These are phyloP conservation scores for Scutellaria barbata DNA, from an alignment of 257 asterid genomes.

Conservation along the genomic window DNA sequence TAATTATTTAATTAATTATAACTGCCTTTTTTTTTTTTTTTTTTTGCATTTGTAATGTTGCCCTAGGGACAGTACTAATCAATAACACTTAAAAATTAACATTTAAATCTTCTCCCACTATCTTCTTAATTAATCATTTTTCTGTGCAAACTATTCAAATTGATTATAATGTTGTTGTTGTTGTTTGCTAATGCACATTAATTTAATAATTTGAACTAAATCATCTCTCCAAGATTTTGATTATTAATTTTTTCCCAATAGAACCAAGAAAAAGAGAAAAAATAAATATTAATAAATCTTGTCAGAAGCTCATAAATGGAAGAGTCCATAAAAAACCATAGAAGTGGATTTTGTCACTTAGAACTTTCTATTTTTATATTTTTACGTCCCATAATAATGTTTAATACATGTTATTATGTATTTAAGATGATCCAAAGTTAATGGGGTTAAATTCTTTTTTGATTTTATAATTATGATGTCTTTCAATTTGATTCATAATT, in stretches of 20 bases:
- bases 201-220: neutral
- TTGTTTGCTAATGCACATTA: neutral
- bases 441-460: no score
- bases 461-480: no score
- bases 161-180: neutral
- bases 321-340: no score
- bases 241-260: neutral
- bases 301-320: no score
- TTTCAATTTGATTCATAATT: no score
- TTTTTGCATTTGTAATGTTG: constrained; percentile 27
- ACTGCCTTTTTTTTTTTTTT: no score
- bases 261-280: neutral
- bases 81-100: constrained; percentile 16
- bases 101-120: constrained; percentile 25
- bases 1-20: neutral
- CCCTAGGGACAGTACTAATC: constrained; percentile 12
- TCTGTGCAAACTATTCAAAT: neutral
- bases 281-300: neutral
- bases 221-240: neutral
- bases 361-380: no score
- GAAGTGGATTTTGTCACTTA: no score
- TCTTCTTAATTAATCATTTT: constrained; percentile 10
- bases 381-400: no score
- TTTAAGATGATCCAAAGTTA: no score
- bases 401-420: no score